phyloP scores from a whole-genome alignment of 495 filamentous ascomycete genomes.

The Pyrenula massariospora region DNA sequence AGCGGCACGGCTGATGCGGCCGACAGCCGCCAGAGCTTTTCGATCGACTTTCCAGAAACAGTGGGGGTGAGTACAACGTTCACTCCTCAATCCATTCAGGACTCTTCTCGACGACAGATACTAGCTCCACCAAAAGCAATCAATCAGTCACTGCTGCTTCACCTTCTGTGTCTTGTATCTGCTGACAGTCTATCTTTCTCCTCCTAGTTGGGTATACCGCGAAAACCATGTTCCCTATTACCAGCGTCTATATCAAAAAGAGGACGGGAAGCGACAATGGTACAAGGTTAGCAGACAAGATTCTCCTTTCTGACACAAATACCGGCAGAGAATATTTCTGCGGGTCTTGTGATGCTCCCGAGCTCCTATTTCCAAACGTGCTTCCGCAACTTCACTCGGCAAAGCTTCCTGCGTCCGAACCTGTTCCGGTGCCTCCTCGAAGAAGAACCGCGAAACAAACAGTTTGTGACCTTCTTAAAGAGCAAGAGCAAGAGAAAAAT shows the following conservation, averaged over 20 bases:
- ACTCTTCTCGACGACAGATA: not conserved
- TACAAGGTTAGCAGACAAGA: constrained; percentile 57
- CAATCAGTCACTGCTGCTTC: too few species aligned
- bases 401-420: too few species aligned
- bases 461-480: too few species aligned
- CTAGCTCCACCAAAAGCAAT: not conserved
- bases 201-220: constrained; percentile 57
- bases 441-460: too few species aligned
- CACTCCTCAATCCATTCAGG: too few species aligned
- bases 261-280: constrained; percentile 77
- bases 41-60: not conserved
- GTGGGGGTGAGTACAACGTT: not conserved
- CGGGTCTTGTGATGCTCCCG: too few species aligned
- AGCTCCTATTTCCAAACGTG: not conserved
- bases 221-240: constrained; percentile 77
- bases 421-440: too few species aligned
- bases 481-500: too few species aligned
- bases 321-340: not conserved
- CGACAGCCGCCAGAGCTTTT: not conserved
- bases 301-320: not conserved
- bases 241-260: constrained; percentile 71
- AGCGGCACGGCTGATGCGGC: not conserved
- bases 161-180: not conserved
- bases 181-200: not conserved
- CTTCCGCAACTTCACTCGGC: not conserved